Base-by-base conservation (phyloP, 2,329 filamentous ascomycete species). In the Chrysosphaeria jannelii region DNA sequence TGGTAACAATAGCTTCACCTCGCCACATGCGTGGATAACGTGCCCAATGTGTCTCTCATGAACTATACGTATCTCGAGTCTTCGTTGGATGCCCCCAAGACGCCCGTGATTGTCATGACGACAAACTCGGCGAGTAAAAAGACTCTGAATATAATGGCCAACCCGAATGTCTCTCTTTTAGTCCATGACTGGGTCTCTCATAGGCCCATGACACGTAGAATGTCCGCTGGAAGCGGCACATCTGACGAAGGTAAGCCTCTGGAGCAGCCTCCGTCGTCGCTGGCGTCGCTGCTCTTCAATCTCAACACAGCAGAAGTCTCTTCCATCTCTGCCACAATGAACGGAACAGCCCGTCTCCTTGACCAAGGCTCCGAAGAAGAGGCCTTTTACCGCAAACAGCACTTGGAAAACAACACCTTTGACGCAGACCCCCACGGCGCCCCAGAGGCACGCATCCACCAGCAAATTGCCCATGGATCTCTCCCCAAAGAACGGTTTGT, bases 131-230 rank as follows among this genome's bases (percentile, higher is more conserved):
- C 63, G 27, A 75, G 68, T 17, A 68, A 65, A 34, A 85, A 81
- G 47, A 76, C 65, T 14, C 58, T 64, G 35, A 90, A 91, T 41
- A 62, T 93, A 8, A 47, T 69, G 30, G 52, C 58, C 17, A 97
- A 97, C 41, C 71, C 78, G 1, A 69, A 70, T 32, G 78, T 97
- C 30, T 88, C 75, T 3, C 55, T 93, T 8, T 61, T 93, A n/a
- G 85, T 93, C 5, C 85, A 97, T 47, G 85, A 93, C 47, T 97
- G 57, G 85, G 71, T 90, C 28, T 89, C 76, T 2, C 76, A 89
- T 43, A 67, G 85, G 2, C 79, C 81, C 2, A 74, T 76, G 0
- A 78, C 71, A 25, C 51, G 55, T 21, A 48, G 57, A 30, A 50
- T 53, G 22, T 62, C 51, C 5, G 56, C 50, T 34, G 65, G 61